phyloP scores from a whole-genome alignment of 495 filamentous ascomycete genomes.

The Coniosporium apollinis region DNA sequence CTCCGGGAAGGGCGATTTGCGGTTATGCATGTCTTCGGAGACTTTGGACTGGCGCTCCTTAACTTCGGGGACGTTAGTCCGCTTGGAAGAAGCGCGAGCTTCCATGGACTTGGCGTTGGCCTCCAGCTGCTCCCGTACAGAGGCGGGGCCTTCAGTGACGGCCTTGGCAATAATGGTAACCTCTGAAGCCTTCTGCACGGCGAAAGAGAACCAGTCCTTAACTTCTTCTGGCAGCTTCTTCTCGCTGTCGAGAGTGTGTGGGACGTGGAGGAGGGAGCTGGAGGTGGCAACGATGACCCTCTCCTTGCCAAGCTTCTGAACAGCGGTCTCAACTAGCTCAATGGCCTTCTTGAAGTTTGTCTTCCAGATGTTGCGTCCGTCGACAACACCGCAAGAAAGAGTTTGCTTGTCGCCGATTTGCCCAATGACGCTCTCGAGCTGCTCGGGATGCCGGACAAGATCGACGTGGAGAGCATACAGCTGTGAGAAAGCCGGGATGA shows the following conservation, averaged over 20 bases:
- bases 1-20: constrained; percentile 68
- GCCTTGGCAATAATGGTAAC: constrained; percentile 91
- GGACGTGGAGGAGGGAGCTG: constrained; percentile 90
- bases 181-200: constrained; percentile 82
- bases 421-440: constrained; percentile 63
- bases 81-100: constrained; percentile 71
- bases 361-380: constrained; percentile 99
- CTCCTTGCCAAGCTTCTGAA: constrained; percentile 88
- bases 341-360: constrained; percentile 88
- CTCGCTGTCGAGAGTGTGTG: constrained; percentile 92
- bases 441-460: constrained; percentile 92
- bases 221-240: constrained; percentile 90
- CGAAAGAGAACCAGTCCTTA: constrained; percentile 96
- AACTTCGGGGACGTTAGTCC: constrained; percentile 90
- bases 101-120: constrained; percentile 86
- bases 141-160: constrained; percentile 72
- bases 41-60: constrained; percentile 86
- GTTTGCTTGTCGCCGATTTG: constrained; percentile 70
- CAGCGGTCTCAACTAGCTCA: constrained; percentile 67
- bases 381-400: constrained; percentile 87
- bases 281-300: constrained; percentile 93
- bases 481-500: constrained; percentile 48
- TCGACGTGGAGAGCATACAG: constrained; percentile 82
- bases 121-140: constrained; percentile 73
- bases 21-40: constrained; percentile 70